Evolutionary conservation across 768 basidiomycete genomes (phyloP).

Genomic region (Trametes cubensis): DNA sequence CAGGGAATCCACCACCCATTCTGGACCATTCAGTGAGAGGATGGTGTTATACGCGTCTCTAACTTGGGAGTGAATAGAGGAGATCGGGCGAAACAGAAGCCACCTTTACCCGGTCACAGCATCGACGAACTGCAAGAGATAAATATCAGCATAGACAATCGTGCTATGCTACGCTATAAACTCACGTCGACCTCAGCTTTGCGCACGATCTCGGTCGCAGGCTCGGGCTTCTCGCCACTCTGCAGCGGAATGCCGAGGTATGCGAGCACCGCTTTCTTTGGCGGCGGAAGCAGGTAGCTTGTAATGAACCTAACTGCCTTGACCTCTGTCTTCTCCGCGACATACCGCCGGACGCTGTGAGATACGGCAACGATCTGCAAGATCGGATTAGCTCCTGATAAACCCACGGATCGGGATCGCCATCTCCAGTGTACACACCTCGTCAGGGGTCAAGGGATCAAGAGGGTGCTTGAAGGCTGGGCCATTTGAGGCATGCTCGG

Average conservation of each 20-base stretch:
- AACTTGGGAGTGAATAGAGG: constrained; percentile 20
- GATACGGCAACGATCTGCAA: constrained; percentile 66
- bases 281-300: constrained; percentile 65
- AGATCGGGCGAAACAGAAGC: constrained; percentile 1
- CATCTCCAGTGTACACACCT: constrained; percentile 26
- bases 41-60: constrained; percentile 58
- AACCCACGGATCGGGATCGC: constrained; percentile 2
- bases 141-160: constrained; percentile 3
- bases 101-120: constrained; percentile 63
- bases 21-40: constrained; percentile 49
- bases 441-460: constrained; percentile 38
- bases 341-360: constrained; percentile 55
- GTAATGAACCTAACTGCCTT: constrained; percentile 78
- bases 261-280: constrained; percentile 77
- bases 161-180: not conserved
- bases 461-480: constrained; percentile 34
- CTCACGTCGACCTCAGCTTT: constrained; percentile 80
- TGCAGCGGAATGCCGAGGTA: constrained; percentile 71
- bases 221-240: constrained; percentile 59
- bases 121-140: constrained; percentile 65
- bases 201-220: constrained; percentile 55
- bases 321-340: constrained; percentile 57
- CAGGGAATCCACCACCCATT: constrained; percentile 66
- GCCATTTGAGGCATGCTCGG: constrained; percentile 3
- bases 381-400: constrained; percentile 13